These are phyloP conservation scores for Aspergillus fischeri DNA, from an alignment of 2,329 filamentous ascomycete genomes.

Conservation along the genomic window DNA sequence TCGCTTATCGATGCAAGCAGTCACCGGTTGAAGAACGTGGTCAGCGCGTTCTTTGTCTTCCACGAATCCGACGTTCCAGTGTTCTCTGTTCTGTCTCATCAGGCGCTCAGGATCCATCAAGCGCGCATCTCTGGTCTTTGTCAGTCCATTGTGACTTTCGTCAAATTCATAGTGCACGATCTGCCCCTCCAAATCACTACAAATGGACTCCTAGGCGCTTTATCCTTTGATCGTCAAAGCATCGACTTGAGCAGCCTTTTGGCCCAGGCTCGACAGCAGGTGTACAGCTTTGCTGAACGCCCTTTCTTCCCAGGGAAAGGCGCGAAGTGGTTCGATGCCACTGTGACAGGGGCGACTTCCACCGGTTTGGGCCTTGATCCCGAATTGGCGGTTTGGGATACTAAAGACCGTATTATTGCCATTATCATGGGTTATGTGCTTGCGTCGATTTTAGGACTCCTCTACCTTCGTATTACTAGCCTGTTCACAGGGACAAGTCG, in stretches of 20 bases:
- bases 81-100: conserved; percentile 73
- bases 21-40: conserved; percentile 34
- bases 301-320: conserved; percentile 21
- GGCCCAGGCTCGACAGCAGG: conserved; percentile 15
- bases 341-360: conserved; percentile 14
- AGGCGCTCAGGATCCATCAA: conserved; percentile 61
- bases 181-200: conserved; percentile 32
- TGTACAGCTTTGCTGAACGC: conserved; percentile 19
- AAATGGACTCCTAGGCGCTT: conserved; percentile 19
- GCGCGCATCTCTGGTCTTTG: conserved; percentile 45
- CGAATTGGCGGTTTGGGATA: conserved; percentile 63
- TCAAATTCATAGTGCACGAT: conserved; percentile 43
- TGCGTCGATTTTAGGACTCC: conserved; percentile 66
- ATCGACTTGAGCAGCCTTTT: conserved; percentile 14
- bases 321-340: conserved; percentile 26
- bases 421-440: conserved; percentile 78
- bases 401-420: conserved; percentile 66
- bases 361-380: conserved; percentile 45
- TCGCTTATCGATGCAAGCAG: conserved; percentile 41
- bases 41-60: conserved; percentile 38
- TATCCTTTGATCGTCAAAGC: conserved; percentile 18
- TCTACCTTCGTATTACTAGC: conserved; percentile 72
- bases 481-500: conserved; percentile 59
- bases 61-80: conserved; percentile 63
- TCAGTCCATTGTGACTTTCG: conserved; percentile 33